Evolutionary conservation across 441 rosid species (phyloP), one percentile per base, ranked within the genome.

Genomic region (Biscutella laevigata): DNA sequence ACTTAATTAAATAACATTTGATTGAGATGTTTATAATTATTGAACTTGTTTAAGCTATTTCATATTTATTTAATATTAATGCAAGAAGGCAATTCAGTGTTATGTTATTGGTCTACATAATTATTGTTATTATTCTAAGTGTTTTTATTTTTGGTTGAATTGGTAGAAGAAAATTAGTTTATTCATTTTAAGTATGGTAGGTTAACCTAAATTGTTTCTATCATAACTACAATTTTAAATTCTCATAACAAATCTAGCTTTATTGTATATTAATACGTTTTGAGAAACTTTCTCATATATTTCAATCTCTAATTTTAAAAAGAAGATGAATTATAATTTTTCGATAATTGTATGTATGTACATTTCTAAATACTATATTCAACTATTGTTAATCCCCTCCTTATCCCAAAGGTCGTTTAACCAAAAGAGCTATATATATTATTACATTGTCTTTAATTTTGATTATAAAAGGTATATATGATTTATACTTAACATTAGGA

Each of bases 1-100:
- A n/a, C n/a, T n/a, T n/a, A 72, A 66, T 75, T 74, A 68, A 43
- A 40, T 30, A 66, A 59, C 51, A 46, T 3, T 45, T 32, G 57
- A 59, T 66, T 30, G 39, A 33, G 66, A 60, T 66, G 62, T 66
- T 66, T 21, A 26, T 57, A 22, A 30, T 46, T 43, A 37, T 43
- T 57, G 34, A 4, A 22, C 11, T 6, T 17, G 27, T 16, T 19
- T 0, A 46, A 27, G 6, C 14, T 28, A 17, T 20, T 53, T 64
- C 6, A 8, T 48, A 30, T 21, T 35, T 65, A 50, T 57, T 27
- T 36, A 50, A 21, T 8, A 57, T 28, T 65, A 28, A 53, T 53
- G 49, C 61, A 59, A 66, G 14, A 66, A 25, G 52, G 39, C 57
- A 28, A 7, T 32, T 51, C 59, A 59, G 43, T 59, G 11, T 53